A percentile compares a stretch with the other conserved stretches of the same genome.
These are phyloP conservation scores for Arbutus unedo DNA, from an alignment of 148 eudicot species.

Conservation along the genomic window DNA sequence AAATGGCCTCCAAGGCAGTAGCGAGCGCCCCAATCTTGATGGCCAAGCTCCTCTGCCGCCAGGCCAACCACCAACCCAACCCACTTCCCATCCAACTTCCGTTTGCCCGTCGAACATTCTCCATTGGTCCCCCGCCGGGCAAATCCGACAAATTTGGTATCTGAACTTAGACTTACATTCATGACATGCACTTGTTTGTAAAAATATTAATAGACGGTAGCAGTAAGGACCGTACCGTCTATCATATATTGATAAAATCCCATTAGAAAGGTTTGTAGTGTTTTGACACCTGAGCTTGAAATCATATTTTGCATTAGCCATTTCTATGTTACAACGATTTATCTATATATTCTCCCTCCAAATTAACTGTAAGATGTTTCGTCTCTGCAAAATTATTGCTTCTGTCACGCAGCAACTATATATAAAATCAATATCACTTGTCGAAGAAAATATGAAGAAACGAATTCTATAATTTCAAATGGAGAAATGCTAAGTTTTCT, in stretches of 20 bases:
- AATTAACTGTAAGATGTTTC: too few species aligned
- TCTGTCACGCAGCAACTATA: too few species aligned
- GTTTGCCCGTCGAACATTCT: conserved; percentile 6
- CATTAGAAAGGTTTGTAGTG: neutral
- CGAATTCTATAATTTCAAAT: too few species aligned
- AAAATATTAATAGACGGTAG: neutral
- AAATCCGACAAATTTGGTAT: neutral
- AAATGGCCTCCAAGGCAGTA: conserved; percentile 26
- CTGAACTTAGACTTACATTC: neutral
- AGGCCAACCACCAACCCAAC: neutral
- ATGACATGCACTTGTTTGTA: neutral
- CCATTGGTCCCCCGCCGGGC: neutral
- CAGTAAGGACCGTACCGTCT: neutral
- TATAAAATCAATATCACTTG: neutral
- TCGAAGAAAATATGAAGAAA: too few species aligned
- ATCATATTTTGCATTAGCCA: neutral
- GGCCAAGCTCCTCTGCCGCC: conserved; percentile 19
- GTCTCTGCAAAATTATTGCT: too few species aligned
- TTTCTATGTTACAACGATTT: too few species aligned
- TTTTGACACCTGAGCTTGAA: neutral
- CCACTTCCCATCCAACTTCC: neutral
- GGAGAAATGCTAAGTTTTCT: too few species aligned
- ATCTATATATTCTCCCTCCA: too few species aligned
- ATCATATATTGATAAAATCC: neutral
- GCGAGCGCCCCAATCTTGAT: conserved; percentile 13